Percentiles rank a stretch among this genome's conserved stretches.
phyloP scores from a whole-genome alignment of 345 rosid species.

The Linum lewisii region DNA sequence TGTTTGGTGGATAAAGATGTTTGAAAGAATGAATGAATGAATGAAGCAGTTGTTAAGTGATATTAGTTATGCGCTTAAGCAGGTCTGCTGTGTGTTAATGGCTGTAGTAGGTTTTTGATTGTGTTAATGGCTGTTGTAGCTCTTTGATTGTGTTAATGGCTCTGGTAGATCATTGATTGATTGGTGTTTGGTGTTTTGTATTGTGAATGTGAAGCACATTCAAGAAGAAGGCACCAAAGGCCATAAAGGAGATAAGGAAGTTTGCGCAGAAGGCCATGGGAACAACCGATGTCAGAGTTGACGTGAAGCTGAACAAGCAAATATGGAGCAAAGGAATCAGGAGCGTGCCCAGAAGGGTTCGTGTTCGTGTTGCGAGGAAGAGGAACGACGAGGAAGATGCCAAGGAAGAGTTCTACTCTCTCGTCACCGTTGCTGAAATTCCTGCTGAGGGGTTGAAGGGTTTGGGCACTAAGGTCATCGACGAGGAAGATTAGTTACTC shows the following conservation, averaged over 20 bases:
- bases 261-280: constrained; percentile 74
- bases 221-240: constrained; percentile 90
- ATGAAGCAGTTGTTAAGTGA: too few species aligned
- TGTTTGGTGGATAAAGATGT: too few species aligned
- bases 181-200: neutral
- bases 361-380: constrained; percentile 67
- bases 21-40: too few species aligned
- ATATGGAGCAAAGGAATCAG: constrained; percentile 79
- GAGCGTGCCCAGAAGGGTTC: constrained; percentile 63
- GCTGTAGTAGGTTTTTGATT: neutral
- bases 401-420: constrained; percentile 70
- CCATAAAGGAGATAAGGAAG: constrained; percentile 73
- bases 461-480: constrained; percentile 57
- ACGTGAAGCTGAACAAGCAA: constrained; percentile 76
- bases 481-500: constrained; percentile 26
- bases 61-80: too few species aligned
- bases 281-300: constrained; percentile 59
- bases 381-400: constrained; percentile 84
- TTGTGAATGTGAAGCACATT: constrained; percentile 45
- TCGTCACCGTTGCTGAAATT: constrained; percentile 53
- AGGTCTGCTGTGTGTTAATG: neutral
- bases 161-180: neutral
- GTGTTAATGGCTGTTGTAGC: neutral
- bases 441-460: constrained; percentile 54
- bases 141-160: neutral